Percentiles rank a stretch among this genome's conserved stretches.
Evolutionary conservation across 2,329 filamentous ascomycete species (phyloP).

Genomic region (Exserohilum turcica): DNA sequence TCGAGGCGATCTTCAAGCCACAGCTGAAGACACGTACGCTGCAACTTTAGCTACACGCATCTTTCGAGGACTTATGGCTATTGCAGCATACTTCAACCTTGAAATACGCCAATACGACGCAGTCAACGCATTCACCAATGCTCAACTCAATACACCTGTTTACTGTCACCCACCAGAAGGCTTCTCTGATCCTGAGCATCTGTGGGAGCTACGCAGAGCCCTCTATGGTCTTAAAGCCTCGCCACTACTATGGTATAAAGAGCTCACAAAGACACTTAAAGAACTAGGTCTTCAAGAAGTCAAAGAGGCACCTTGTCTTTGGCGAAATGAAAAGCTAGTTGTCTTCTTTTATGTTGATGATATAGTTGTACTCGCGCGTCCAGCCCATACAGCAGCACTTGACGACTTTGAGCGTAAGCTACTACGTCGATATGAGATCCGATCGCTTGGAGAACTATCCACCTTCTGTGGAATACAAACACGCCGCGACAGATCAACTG

Average conservation of each 20-base stretch:
- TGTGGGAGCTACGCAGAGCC: neutral
- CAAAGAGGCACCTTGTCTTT: neutral
- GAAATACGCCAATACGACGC: no score
- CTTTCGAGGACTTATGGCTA: no score
- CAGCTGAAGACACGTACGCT: no score
- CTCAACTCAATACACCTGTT: no score
- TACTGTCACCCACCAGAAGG: no score
- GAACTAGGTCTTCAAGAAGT: neutral
- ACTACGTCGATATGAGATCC: conserved; percentile 1
- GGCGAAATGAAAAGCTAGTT: neutral
- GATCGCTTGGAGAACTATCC: neutral
- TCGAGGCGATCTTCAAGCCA: conserved; percentile 18
- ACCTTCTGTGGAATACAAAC: no score
- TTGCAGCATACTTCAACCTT: no score
- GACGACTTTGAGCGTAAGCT: conserved; percentile 2
- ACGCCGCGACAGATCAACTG: no score
- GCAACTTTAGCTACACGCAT: no score
- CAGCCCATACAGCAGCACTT: conserved; percentile 1
- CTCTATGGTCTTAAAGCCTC: neutral
- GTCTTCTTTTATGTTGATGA: conserved; percentile 4
- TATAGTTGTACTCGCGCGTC: neutral
- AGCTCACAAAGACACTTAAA: neutral
- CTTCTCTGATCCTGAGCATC: neutral
- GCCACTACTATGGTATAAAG: conserved; percentile 5
- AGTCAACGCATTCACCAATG: no score